Base-by-base conservation (phyloP, 2,329 filamentous ascomycete species). In the Pseudocercospora macadamiae region DNA sequence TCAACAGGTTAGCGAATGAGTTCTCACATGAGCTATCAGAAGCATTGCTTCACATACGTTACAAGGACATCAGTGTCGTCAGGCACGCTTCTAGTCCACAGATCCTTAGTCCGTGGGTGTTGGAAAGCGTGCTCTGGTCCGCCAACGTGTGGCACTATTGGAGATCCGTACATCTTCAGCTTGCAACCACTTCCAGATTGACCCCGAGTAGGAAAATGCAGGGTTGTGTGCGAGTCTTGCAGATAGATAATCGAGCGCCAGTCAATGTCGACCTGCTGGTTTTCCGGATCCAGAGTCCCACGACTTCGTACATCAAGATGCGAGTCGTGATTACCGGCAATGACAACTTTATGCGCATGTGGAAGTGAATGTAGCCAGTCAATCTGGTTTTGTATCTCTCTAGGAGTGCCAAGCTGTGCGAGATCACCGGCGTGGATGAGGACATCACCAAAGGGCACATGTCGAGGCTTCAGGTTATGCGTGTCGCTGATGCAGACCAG, bases 401-500 rank as follows among this genome's bases (percentile, higher is more conserved):
- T 79, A 0, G 85, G 82, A 7, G 86, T 89, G 36, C 93, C 93
- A 19, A 80, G 79, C 66, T 91, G 87, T 54, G 88, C 89, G 68
- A 96, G 80, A 76, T 97, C 93, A 34, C 93, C 93, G 2, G 91
- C 90, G 71, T 97, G 93, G 67, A 97, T 89, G 49, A 97, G 83
- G 19, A 97, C 80, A 73, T 97, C 92, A 56, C 92, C 93, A 8
- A 82, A 75, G 0, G 92, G 91, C 0, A 96, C 23, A n/a, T 80
- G 67, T 16, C 74, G 67, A 6, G 64, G 56, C 4, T 81, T 80
- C 39, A 83, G 80, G 60, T 85, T 86, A 76, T 97, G 93, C 0
- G 93, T 97, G 76, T 97, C 93, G 8, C 91, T 93, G 64, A 97
- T 86, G 76, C 91, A 96, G 63, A 97, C 90, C 23, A 97, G 82